These are phyloP conservation scores for Pseudozyma tsukubaensis DNA, from an alignment of 1,284 basidiomycete genomes.

Conservation along the genomic window DNA sequence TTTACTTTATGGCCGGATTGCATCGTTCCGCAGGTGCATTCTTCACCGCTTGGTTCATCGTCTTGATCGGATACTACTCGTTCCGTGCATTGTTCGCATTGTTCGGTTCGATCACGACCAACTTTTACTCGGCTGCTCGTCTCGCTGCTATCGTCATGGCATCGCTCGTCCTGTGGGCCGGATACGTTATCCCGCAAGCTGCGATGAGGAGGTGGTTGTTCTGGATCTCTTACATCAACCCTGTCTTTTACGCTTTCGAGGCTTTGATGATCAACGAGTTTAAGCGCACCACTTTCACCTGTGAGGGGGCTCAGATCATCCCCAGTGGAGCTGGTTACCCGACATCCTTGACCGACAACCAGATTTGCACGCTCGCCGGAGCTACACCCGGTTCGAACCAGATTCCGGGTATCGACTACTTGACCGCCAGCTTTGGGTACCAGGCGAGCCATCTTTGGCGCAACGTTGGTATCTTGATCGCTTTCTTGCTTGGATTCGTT, in stretches of 20 bases:
- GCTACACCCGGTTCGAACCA: slow-evolving; percentile 67
- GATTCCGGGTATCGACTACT: slow-evolving; percentile 71
- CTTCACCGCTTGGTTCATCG: slow-evolving; percentile 73
- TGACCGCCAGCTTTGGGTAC: slow-evolving; percentile 76
- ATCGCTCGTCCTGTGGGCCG: slow-evolving; percentile 54
- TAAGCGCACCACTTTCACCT: slow-evolving; percentile 50
- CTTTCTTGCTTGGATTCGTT: slow-evolving; percentile 61
- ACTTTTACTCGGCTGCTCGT: slow-evolving; percentile 55
- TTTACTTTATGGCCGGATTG: slow-evolving; percentile 67
- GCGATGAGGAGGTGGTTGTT: slow-evolving; percentile 88
- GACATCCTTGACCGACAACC: slow-evolving; percentile 34
- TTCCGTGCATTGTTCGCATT: slow-evolving; percentile 58
- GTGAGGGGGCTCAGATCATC: slow-evolving; percentile 46
- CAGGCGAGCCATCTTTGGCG: slow-evolving; percentile 71
- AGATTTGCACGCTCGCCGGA: slow-evolving; percentile 71
- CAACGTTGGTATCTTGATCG: slow-evolving; percentile 71
- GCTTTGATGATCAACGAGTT: slow-evolving; percentile 74
- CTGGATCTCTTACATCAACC: slow-evolving; percentile 72
- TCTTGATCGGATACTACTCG: slow-evolving; percentile 54
- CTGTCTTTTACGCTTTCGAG: slow-evolving; percentile 81
- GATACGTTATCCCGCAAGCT: slow-evolving; percentile 57
- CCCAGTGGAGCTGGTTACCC: slow-evolving; percentile 47
- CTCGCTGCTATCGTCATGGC: slow-evolving; percentile 60
- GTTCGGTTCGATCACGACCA: slow-evolving; percentile 53
- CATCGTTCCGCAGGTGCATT: slow-evolving; percentile 55